Base-by-base conservation (phyloP, 78 protist genomes). In the Planoprotostelium fungivorum region DNA sequence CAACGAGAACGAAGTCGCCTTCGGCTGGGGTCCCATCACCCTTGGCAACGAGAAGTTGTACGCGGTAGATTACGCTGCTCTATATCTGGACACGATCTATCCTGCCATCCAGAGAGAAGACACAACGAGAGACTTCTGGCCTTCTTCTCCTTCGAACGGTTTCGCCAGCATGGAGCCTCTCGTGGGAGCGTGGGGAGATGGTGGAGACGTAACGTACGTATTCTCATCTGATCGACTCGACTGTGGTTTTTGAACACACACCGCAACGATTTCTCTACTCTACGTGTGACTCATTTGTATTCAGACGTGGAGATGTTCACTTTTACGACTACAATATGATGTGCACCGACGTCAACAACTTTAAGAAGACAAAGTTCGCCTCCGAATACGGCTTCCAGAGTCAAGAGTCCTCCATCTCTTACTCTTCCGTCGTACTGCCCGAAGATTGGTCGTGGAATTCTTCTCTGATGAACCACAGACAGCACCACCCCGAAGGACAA, bases 361-460 rank as follows among this genome's bases (percentile, higher is more conserved):
- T 51, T 5, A 5, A 5, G 16, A 51, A 25, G 73, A 51, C 73
- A 5, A 51, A 51, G 38, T 97, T 97, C 86, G 92, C 89, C 1
- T 95, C 97, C 5, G 98, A 97, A 84, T 96, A 87, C 87, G 98
- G 98, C 0, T 95, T 94, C 51, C 98, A 97, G 90, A 85, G 94
- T 0, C 83, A 88, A 37, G 96, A 96, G 1, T 38, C 91, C 0
- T 86, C 35, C 37, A 0, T 29, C 29, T 86, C 90, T 25, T 85
- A 87, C 0, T 29, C 37, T 87, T 28, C 31, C 23, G 92, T 89
- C 1, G 0, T 89, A 29, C 34, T 86, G 35, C 87, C 51, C 28
- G 51, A 29, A 0, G 90, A 89, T 37, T 89, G 87, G 39, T 86
- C 90, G 16, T 88, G 73, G 73, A 51, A 51, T 51, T 25, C 31